These are phyloP conservation scores for Russula virescens DNA, from an alignment of 768 basidiomycete genomes.

Conservation along the genomic window DNA sequence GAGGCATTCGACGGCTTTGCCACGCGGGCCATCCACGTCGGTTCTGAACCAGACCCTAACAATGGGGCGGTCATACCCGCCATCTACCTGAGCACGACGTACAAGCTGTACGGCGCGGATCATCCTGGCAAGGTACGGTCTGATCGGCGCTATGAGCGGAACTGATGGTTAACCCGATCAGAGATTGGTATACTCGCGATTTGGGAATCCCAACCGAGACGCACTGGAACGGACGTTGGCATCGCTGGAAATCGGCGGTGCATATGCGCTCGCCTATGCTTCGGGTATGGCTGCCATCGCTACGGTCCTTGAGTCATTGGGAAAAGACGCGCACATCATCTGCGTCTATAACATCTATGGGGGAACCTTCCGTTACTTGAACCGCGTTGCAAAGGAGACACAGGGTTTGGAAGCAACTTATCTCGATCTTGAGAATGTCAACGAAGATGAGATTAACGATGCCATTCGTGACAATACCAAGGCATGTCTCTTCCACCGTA, in stretches of 20 bases:
- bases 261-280: conserved; percentile 70
- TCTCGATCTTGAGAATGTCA: conserved; percentile 67
- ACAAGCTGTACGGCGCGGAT: conserved; percentile 74
- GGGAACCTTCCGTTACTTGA: conserved; percentile 85
- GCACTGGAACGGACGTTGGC: conserved; percentile 76
- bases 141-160: neutral
- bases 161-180: conserved; percentile 25
- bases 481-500: conserved; percentile 38
- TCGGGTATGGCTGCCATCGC: conserved; percentile 86
- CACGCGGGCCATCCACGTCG: conserved; percentile 83
- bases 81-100: conserved; percentile 91
- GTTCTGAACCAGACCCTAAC: conserved; percentile 62
- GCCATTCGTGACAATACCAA: conserved; percentile 76
- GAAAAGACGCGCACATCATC: conserved; percentile 70
- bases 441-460: conserved; percentile 57
- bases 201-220: conserved; percentile 81
- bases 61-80: conserved; percentile 86
- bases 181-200: conserved; percentile 91
- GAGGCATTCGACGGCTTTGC: conserved; percentile 52
- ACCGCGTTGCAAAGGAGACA: conserved; percentile 53
- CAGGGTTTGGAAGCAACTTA: conserved; percentile 72
- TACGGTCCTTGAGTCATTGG: conserved; percentile 71
- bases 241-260: conserved; percentile 69
- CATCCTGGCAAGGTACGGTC: conserved; percentile 57
- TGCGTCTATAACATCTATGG: conserved; percentile 93